Base-by-base conservation (phyloP, 768 basidiomycete species). In the Mycena amicta region DNA sequence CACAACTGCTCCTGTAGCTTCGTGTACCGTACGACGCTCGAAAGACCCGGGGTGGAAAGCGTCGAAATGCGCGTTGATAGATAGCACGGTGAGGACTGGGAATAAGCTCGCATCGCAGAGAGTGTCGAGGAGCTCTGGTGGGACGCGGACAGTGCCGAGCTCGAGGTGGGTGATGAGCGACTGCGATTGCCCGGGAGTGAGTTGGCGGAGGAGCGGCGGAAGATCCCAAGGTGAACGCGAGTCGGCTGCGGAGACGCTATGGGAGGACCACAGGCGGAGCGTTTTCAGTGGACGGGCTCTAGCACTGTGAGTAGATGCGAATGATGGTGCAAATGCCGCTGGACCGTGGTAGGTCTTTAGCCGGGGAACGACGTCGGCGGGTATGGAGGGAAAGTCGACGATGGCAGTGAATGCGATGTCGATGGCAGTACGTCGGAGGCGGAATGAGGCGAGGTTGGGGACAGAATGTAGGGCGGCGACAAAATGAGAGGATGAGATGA, bases 291-390 rank as follows among this genome's bases (percentile, higher is more conserved):
- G 8, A 29, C 60, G 68, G 12, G 41, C 6, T n/a, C n/a, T n/a
- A n/a, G n/a, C n/a, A n/a, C n/a, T n/a, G 41, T 20, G 12, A 20
- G 12, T 40, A 3, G 23, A 55, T 6, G 67, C 56, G 46, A 67
- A 66, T 33, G 43, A 26, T 5, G 41, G 30, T 2, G 55, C 63
- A 39, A 65, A 56, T 43, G 26, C 37, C 16, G 60, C 45, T 12
- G 66, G 66, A 4, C 68, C 70, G 50, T 68, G 66, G 52, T 66
- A 67, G 26, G 43, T 53, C 0, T 15, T 30, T 4, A 70, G 66
- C 6, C 39, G 28, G 5, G 62, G 66, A 26, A 70, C 26, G 11
- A 50, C 30, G 1, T 47, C 56, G 5, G 27, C 11, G 3, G 61
- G 62, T 27, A 67, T 30, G 20, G 55, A 58, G 11, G 56, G 26